Evolutionary conservation across 2,329 filamentous ascomycete genomes (phyloP), one percentile per base, ranked within the genome.

Genomic region (Botrytis elliptica): DNA sequence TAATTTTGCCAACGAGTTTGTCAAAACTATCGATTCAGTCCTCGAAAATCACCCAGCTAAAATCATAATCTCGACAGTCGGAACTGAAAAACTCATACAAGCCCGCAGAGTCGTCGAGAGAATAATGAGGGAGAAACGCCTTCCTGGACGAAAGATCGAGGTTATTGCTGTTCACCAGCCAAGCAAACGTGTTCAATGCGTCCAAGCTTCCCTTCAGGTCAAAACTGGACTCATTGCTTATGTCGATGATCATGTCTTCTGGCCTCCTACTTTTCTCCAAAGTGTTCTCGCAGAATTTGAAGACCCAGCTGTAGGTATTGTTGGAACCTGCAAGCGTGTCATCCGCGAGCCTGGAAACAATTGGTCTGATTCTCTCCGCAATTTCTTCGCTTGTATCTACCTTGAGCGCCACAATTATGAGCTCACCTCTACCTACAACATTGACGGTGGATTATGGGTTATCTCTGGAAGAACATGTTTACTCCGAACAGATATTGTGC

Each of bases 361-460:
- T n/a, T 25, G 70, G 18, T 69, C 42, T 3, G 69, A 75, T 33
- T 76, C 71, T 18, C 72, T 78, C 9, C 59, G 75, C n/a, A 90
- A 91, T 80, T 85, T 89, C 78, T 82, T 91, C 29, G 88, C 87
- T 0, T 86, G 85, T 44, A 79, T 85, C n/a, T 90, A 91, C 78
- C 84, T 91, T 1, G 85, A 88, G 76, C 86, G 89, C 0, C 88
- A 90, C 79, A 90, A 90, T 78, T 91, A 87, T 79, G 89, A 91
- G 78, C 86, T 88, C 70, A 84, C 86, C 0, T 83, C 87, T 0
- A 86, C 86, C 10, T 88, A 87, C 75, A 82, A 85, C 10, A 81
- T 91, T 16, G 89, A 91, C 73, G 88, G 88, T 14, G 88, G 87
- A 16, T 84, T 89, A 33, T 89, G 88, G 67, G 87, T 88, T 1